Base-by-base conservation (phyloP, 2,329 filamentous ascomycete species). In the Calonectria henricotiae region DNA sequence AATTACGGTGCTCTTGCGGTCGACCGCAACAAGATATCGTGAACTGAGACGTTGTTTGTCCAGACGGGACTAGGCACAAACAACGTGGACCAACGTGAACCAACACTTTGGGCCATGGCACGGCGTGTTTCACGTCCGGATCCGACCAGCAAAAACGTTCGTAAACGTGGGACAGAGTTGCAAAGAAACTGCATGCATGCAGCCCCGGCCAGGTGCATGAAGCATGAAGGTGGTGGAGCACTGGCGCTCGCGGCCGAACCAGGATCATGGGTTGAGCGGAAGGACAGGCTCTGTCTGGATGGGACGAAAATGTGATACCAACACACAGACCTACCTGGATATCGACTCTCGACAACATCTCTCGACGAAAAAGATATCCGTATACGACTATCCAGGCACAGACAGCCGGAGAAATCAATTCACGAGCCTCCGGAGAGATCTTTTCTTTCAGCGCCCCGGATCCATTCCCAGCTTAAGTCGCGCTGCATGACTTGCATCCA, bases 81-180 rank as follows among this genome's bases (percentile, higher is more conserved):
- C 39, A 32, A 74, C 49, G 62, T 74, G 60, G 67, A 69, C 54
- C 37, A 65, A 70, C 65, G 39, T 49, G 67, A 61, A 55, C 55
- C 62, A 68, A 66, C 27, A 39, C 51, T 25, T 62, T 65, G 30
- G 64, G 54, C 43, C 65, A 69, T 66, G 62, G 66, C 44, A 30
- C 41, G 47, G 27, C 32, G 37, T 58, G 63, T 72, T 73, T 70
- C 72, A 74, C 51, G 61, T 70, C 63, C 70, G 69, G 65, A 67
- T 63, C 61, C 67, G 41, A 39, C 54, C 43, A 67, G 55, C 27
- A 49, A 65, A 65, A 61, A 68, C 61, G 61, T 63, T 67, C 64
- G 41, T 67, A 43, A 67, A 67, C 58, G 68, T 67, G 63, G 68
- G 58, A 70, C 63, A 64, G 64, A 70, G 60, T 39, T 62, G 30